Evolutionary conservation across 768 basidiomycete genomes (phyloP).

Genomic region (Vararia minispora): DNA sequence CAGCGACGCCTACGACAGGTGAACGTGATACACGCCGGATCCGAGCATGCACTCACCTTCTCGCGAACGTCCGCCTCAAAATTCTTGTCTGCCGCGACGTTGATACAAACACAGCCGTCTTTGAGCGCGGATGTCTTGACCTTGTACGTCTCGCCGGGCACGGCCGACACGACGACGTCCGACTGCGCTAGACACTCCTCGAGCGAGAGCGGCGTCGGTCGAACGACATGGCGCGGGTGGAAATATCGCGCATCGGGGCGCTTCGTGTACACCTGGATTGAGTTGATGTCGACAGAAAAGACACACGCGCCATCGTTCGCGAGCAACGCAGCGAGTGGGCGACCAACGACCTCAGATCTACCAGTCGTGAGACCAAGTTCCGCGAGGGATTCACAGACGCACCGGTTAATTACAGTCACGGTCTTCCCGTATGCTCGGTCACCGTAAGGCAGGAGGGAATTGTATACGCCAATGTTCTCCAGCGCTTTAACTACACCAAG

Average conservation of each 20-base stretch:
- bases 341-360: conserved; percentile 93
- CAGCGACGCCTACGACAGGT: conserved; percentile 60
- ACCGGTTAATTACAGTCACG: conserved; percentile 92
- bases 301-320: conserved; percentile 96
- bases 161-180: conserved; percentile 92
- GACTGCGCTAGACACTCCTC: conserved; percentile 74
- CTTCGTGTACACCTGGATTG: conserved; percentile 96
- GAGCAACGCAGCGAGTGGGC: conserved; percentile 90
- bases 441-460: conserved; percentile 83
- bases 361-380: neutral
- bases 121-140: conserved; percentile 83
- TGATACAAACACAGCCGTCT: conserved; percentile 88
- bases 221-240: conserved; percentile 77
- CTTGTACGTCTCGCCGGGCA: conserved; percentile 79
- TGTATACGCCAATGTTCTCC: conserved; percentile 88
- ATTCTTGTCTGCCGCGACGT: conserved; percentile 93
- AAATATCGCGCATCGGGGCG: conserved; percentile 61
- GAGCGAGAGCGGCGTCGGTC: conserved; percentile 54
- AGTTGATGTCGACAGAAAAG: conserved; percentile 91
- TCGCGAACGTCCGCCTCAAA: conserved; percentile 90
- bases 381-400: conserved; percentile 8
- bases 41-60: conserved; percentile 43
- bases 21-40: neutral
- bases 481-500: conserved; percentile 94
- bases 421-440: conserved; percentile 91